phyloP scores from a whole-genome alignment of 257 asterid species.

The Eucommia ulmoides region DNA sequence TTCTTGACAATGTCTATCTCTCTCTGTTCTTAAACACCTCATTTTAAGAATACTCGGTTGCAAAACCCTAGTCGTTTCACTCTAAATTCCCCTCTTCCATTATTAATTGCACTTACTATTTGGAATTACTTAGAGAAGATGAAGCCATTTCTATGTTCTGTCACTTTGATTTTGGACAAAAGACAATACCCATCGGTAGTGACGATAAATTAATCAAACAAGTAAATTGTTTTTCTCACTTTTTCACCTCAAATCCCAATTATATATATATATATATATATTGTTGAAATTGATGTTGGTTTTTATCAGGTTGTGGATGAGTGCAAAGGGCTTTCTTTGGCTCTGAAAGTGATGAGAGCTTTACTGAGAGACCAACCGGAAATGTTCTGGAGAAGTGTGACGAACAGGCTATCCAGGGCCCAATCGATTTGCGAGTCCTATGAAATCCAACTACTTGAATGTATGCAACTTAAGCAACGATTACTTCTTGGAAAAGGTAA shows the following conservation, averaged over 20 bases:
- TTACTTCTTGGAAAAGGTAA: conserved; percentile 47
- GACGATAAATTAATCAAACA: conserved; percentile 48
- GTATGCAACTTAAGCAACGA: conserved; percentile 83
- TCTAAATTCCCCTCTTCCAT: conserved; percentile 53
- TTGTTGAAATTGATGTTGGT: conserved; percentile 3
- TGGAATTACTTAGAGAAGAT: conserved; percentile 60
- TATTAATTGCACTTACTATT: conserved; percentile 42
- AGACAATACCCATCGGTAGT: conserved; percentile 38
- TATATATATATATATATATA: not conserved
- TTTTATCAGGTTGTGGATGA: conserved; percentile 54
- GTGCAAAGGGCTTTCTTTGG: conserved; percentile 85
- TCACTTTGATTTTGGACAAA: conserved; percentile 67
- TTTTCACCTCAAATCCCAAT: not conserved
- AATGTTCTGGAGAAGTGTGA: conserved; percentile 70
- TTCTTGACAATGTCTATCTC: conserved; percentile 85
- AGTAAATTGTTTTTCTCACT: conserved; percentile 30
- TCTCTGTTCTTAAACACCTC: conserved; percentile 54
- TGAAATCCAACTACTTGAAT: conserved; percentile 55
- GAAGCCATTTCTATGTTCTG: conserved; percentile 73
- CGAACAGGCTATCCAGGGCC: conserved; percentile 53
- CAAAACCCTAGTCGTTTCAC: conserved; percentile 65
- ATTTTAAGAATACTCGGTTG: conserved; percentile 51
- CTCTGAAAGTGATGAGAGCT: conserved; percentile 83
- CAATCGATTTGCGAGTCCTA: conserved; percentile 76
- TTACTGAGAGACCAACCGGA: conserved; percentile 74